Conservation (phyloP, 768 basidiomycete species). For the Pholiota conissans region DNA sequence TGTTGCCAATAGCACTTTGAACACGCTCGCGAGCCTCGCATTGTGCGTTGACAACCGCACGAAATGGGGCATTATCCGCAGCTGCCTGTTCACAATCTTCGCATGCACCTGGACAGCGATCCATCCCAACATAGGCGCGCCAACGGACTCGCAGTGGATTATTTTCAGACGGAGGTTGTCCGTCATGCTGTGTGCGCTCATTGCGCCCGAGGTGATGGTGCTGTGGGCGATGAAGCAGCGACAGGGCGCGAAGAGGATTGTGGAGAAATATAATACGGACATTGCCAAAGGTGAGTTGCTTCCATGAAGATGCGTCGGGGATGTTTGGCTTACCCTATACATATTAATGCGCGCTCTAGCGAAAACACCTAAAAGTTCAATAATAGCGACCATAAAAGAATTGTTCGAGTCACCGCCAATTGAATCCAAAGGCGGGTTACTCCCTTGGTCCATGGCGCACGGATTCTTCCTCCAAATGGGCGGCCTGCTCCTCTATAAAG, state of each 20-base stretch:
- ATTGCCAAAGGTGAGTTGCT: not conserved
- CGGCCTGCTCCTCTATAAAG: slow-evolving; percentile 8
- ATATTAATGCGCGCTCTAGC: not conserved
- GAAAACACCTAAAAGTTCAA: not conserved
- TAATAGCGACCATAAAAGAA: not conserved
- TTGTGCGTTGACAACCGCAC: not conserved
- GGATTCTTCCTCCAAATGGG: slow-evolving; percentile 13
- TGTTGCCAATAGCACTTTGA: not conserved
- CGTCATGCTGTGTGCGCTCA: slow-evolving; percentile 14
- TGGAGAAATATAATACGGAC: not conserved
- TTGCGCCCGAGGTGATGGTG: slow-evolving; percentile 15
- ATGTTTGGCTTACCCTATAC: not conserved
- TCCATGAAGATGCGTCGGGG: no score
- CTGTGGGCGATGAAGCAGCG: slow-evolving; percentile 15
- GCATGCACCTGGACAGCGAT: slow-evolving; percentile 19
- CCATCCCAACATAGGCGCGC: slow-evolving; percentile 20
- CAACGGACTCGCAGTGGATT: slow-evolving; percentile 8
- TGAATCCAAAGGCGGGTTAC: not conserved
- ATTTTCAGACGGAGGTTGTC: not conserved
- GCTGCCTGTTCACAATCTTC: slow-evolving; percentile 19
- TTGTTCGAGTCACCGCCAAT: not conserved
- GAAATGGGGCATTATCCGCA: slow-evolving; percentile 15
- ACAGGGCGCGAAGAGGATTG: slow-evolving; percentile 3
- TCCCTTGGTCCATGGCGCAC: slow-evolving; percentile 8
- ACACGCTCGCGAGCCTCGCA: not conserved